phyloP scores from a whole-genome alignment of 2,329 filamentous ascomycete genomes.

The Botrytis paeoniae region DNA sequence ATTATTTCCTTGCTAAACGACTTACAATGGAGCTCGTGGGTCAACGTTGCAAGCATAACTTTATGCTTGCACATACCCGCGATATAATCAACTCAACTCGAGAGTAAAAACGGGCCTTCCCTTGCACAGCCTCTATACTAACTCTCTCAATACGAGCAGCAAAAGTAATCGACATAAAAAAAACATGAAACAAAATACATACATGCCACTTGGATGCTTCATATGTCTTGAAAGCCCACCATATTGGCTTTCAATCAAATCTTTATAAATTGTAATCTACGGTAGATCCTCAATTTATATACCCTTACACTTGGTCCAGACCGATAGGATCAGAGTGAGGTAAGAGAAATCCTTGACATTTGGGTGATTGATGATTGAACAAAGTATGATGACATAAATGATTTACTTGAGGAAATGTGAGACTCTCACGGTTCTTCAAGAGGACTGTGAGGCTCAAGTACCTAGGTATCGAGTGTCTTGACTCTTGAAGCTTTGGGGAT shows the following conservation, averaged over 20 bases:
- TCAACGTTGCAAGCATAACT: background rate
- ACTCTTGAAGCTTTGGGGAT: background rate
- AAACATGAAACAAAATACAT: background rate
- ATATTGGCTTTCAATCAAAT: background rate
- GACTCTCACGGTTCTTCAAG: background rate
- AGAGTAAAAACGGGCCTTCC: background rate
- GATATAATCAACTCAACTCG: background rate
- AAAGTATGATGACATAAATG: background rate
- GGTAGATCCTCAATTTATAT: background rate
- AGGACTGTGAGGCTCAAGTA: background rate
- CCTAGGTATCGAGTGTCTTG: background rate
- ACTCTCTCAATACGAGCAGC: background rate
- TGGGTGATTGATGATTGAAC: background rate
- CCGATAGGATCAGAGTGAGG: background rate
- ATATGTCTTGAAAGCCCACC: background rate
- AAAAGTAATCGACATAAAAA: background rate
- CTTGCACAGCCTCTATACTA: background rate
- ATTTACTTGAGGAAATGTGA: conserved; percentile 1
- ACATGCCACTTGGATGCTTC: background rate
- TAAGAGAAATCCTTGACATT: background rate
- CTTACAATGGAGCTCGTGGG: conserved; percentile 5
- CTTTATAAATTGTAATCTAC: background rate
- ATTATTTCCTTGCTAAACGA: background rate
- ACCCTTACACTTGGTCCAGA: background rate
- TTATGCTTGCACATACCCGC: background rate